These are phyloP conservation scores for Plantago ovata DNA, from an alignment of 257 asterid genomes.

Conservation along the genomic window DNA sequence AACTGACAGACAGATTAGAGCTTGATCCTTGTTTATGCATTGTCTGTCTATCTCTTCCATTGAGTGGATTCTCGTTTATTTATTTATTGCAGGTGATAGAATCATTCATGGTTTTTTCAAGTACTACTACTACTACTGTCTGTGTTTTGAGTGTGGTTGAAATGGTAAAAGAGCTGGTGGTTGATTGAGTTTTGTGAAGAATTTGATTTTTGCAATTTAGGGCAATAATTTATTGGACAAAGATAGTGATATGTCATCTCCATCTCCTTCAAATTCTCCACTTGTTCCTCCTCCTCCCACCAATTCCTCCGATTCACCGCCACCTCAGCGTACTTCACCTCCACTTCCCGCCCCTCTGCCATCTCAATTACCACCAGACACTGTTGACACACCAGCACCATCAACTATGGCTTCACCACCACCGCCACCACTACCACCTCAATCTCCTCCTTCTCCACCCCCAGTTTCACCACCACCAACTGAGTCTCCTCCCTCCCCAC, in stretches of 20 bases:
- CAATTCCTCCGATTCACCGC: conserved; percentile 15
- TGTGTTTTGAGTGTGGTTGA: no score
- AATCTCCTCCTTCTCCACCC: conserved; percentile 22
- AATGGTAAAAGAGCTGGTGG: conserved; percentile 4
- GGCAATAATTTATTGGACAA: conserved; percentile 13
- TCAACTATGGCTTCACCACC: background rate
- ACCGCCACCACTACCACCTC: conserved; percentile 23
- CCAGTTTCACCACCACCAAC: conserved; percentile 27
- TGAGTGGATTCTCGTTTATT: no score
- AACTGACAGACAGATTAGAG: no score
- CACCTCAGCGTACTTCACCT: conserved; percentile 23
- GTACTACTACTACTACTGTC: no score
- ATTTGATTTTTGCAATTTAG: conserved; percentile 31
- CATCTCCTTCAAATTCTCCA: conserved; percentile 46
- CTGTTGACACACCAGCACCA: no score
- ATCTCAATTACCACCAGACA: no score
- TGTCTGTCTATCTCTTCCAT: no score
- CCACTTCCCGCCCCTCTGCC: no score
- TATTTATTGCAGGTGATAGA: no score
- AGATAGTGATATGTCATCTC: conserved; percentile 41
- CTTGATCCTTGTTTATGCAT: no score
- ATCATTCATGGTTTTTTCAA: no score
- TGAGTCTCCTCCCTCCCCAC: conserved; percentile 27
- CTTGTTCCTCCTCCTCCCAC: conserved; percentile 28
- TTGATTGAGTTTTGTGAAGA: conserved; percentile 28